Conservation (phyloP, 2,329 filamentous ascomycete genomes). For the Colletotrichum sp. region DNA sequence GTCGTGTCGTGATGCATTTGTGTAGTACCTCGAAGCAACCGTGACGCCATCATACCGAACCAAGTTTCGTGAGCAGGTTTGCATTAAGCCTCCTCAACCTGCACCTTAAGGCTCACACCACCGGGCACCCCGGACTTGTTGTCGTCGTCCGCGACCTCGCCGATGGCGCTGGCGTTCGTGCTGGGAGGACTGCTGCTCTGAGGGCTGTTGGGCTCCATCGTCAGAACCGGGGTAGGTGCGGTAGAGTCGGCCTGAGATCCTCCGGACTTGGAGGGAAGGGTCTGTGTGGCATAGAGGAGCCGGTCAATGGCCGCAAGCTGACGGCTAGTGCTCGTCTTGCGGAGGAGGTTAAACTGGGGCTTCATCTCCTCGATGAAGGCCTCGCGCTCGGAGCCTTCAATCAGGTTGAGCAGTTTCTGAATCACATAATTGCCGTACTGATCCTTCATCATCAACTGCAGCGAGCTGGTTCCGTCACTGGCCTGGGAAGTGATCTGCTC, state of each 20-base stretch:
- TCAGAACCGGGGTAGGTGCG: slow-evolving; percentile 69
- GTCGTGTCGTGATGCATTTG: slow-evolving; percentile 14
- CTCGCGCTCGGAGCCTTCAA: slow-evolving; percentile 65
- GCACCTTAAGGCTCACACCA: slow-evolving; percentile 27
- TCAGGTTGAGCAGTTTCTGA: slow-evolving; percentile 77
- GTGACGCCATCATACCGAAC: not conserved
- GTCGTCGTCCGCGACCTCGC: slow-evolving; percentile 36
- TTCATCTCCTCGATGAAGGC: slow-evolving; percentile 68
- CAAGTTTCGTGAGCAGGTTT: not conserved
- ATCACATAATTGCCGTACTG: slow-evolving; percentile 96
- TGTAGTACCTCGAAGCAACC: slow-evolving; percentile 3
- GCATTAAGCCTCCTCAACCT: slow-evolving; percentile 34
- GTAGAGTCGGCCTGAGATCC: slow-evolving; percentile 45
- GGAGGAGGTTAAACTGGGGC: slow-evolving; percentile 64
- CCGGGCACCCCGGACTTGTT: slow-evolving; percentile 24
- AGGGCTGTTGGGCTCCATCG: slow-evolving; percentile 72
- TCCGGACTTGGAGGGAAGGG: slow-evolving; percentile 16
- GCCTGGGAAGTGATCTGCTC: slow-evolving; percentile 63
- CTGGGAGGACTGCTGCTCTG: slow-evolving; percentile 71
- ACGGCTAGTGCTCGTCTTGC: slow-evolving; percentile 68
- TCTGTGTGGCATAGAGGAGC: slow-evolving; percentile 41
- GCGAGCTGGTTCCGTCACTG: slow-evolving; percentile 70
- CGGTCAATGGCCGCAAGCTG: slow-evolving; percentile 71
- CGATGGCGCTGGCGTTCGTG: slow-evolving; percentile 61
- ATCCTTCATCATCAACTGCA: slow-evolving; percentile 84